Evolutionary conservation across 768 basidiomycete genomes (phyloP), one percentile per base, ranked within the genome.

Genomic region (Xerocomus spinulosus): DNA sequence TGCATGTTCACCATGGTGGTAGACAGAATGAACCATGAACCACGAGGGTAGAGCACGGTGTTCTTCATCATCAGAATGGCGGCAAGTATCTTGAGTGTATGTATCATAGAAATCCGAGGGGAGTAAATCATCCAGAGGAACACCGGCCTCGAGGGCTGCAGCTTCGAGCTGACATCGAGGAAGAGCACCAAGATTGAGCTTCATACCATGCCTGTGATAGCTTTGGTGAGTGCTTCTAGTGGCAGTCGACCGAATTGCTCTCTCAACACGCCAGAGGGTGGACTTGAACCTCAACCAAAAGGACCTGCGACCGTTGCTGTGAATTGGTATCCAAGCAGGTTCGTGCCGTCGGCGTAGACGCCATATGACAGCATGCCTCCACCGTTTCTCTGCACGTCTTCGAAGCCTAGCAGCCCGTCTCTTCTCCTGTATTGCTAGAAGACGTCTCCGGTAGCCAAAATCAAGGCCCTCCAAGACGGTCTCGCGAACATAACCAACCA

Each of bases 381-480:
- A 87, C 13, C 81, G 76, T 14, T 53, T 55, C 36, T 73, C 70
- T 38, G 79, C 76, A 7, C 75, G 72, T 9, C 70, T 70, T 42
- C 74, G 74, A 41, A 66, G 66, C 26, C 63, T 66, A 14, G 62
- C 67, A 17, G 70, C 69, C 26, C 73, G 72, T 21, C 83, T 72
- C 28, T 70, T 73, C 34, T 65, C 67, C 17, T 74, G 71, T n/a
- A 79, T 66, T 1, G 62, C 67, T 21, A 70, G 64, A 43, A 84
- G 57, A 8, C 85, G 80, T 48, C 68, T 73, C 25, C 77, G 76
- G 58, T 85, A 84, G 0, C 75, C 74, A n/a, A 82, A 72, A 55
- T 88, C 81, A 38, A 85, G 73, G 2, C 79, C 77, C 65, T 92
- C 91, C 24, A 88, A 71, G 23, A 91, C 73, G 0, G 81, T 83